Evolutionary conservation across 192 early-diverging fungal genomes (phyloP), one percentile per base, ranked within the genome.

Genomic region (Gigaspora rosea): DNA sequence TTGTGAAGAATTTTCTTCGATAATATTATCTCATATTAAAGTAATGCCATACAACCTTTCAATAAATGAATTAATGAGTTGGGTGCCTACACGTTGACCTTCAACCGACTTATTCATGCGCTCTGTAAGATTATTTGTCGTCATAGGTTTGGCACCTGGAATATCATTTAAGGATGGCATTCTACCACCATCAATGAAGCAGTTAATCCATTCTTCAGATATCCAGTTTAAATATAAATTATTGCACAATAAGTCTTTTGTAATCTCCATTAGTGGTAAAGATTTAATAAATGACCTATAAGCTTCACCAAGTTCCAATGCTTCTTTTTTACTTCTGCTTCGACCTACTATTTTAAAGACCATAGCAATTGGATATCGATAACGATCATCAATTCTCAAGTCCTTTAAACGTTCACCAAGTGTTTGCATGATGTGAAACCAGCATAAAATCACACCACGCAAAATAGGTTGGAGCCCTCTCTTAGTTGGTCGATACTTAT

Each of bases 71-170:
- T 51, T 33, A 54, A 71, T 33, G 8, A 20, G 48, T 54, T 71
- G 22, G 3, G 18, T 27, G 10, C 51, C 69, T 32, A 1, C 12
- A 49, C 15, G 50, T 32, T 52, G 9, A 32, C 18, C 10, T 52
- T 71, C 49, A 50, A 71, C 51, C 1, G 49, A 51, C 50, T 33
- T n/a, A 54, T 71, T 71, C 27, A 71, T 50, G 20, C 22, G 8
- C 4, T 71, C 51, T 54, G 49, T 71, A 15, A 41, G 50, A 54
- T 71, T 71, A 71, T 71, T 71, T 22, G 51, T 71, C 0, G 68
- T 71, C 11, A 71, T 70, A 35, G n/a, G 10, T 22, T 12, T 70
- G 6, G 18, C 15, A 51, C 18, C 15, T 22, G 4, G 20, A 5
- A 16, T 32, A 65, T 13, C 15, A 65, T 70, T 27, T 49, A 52